phyloP scores from a whole-genome alignment of 768 basidiomycete species.

The Collybiopsis luxurians region DNA sequence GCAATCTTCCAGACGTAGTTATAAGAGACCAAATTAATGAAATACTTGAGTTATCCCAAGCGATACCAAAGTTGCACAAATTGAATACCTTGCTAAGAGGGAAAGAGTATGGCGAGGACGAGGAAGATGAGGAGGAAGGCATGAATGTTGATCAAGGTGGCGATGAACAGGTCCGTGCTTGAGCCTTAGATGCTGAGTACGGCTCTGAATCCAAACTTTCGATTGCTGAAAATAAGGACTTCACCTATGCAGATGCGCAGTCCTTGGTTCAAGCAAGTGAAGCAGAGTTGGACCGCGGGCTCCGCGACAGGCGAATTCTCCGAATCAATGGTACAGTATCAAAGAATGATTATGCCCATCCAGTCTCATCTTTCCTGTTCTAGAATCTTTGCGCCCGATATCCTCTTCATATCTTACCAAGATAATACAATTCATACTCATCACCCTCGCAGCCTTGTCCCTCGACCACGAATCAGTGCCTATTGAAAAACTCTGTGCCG shows the following conservation, averaged over 20 bases:
- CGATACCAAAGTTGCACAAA: conserved; percentile 75
- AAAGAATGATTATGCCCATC: neutral
- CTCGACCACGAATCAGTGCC: conserved; percentile 50
- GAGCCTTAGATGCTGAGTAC: neutral
- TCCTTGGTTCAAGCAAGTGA: conserved; percentile 81
- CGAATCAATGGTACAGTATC: conserved; percentile 56
- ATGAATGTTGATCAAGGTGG: conserved; percentile 20
- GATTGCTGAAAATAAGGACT: neutral
- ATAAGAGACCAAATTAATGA: conserved; percentile 83
- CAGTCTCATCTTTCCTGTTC: neutral
- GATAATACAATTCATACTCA: conserved; percentile 75
- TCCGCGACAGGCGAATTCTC: conserved; percentile 71
- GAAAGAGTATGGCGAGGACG: conserved; percentile 68
- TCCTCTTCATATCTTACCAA: conserved; percentile 60
- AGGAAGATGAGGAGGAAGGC: conserved; percentile 37
- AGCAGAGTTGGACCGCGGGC: conserved; percentile 59
- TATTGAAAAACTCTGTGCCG: conserved; percentile 54
- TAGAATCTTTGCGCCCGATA: conserved; percentile 75
- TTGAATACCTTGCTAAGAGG: conserved; percentile 60
- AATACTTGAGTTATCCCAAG: conserved; percentile 76
- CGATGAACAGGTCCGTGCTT: conserved; percentile 12
- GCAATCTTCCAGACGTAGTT: conserved; percentile 33
- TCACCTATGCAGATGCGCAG: conserved; percentile 63
- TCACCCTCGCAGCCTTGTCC: conserved; percentile 62
- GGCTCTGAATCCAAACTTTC: neutral